These are phyloP conservation scores for Gentiana straminea DNA, from an alignment of 257 asterid genomes.

Conservation along the genomic window DNA sequence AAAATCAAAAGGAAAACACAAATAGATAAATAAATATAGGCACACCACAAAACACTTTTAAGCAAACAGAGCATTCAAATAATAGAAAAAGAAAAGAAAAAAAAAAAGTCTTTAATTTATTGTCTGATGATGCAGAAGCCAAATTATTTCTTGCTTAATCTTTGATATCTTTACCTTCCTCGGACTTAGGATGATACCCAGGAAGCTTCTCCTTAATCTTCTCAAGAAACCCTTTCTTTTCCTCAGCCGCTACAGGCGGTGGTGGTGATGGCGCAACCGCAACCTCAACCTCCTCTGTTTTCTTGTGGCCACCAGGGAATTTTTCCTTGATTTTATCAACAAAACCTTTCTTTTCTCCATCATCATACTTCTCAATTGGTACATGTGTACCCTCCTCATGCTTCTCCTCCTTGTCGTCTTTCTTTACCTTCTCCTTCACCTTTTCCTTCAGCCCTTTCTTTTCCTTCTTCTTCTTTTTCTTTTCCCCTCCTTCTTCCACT, in stretches of 20 bases:
- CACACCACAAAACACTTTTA: too few species aligned
- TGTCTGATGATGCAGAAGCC: too few species aligned
- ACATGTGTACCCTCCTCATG: slow-evolving; percentile 20
- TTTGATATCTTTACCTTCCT: too few species aligned
- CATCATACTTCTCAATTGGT: slow-evolving; percentile 34
- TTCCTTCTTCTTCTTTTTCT: slow-evolving; percentile 54
- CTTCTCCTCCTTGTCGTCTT: slow-evolving; percentile 36
- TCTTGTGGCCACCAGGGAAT: slow-evolving; percentile 55
- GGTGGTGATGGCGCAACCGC: slow-evolving; percentile 10
- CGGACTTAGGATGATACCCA: slow-evolving; percentile 53
- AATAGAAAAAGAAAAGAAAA: too few species aligned
- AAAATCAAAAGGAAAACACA: too few species aligned
- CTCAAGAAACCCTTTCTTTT: slow-evolving; percentile 74
- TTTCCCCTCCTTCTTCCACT: slow-evolving; percentile 40
- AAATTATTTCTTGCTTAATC: too few species aligned
- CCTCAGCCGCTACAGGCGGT: slow-evolving; percentile 23
- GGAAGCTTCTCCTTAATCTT: slow-evolving; percentile 95
- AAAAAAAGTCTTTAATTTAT: too few species aligned
- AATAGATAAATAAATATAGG: too few species aligned
- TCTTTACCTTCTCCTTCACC: slow-evolving; percentile 39
- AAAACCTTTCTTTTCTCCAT: slow-evolving; percentile 70
- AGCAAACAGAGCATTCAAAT: too few species aligned
- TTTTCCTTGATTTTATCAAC: slow-evolving; percentile 72
- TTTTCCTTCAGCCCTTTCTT: slow-evolving; percentile 67
- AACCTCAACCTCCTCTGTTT: slow-evolving; percentile 33